Percentiles rank a stretch among this genome's conserved stretches.
Conservation (phyloP, 257 asterid genomes). For the Leptodermis oblonga region DNA sequence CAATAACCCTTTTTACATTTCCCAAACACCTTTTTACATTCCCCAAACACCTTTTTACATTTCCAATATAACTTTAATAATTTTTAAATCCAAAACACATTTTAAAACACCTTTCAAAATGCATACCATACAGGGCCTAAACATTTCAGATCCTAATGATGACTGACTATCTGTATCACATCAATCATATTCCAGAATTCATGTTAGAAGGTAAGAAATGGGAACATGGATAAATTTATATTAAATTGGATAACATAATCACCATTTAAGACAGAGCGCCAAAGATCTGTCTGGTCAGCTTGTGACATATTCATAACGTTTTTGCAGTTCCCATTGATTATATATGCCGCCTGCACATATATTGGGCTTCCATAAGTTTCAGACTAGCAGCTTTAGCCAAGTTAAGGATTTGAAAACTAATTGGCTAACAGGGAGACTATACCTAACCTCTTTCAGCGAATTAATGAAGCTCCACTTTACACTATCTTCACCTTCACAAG, state of each 20-base stretch:
- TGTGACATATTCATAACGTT: conserved; percentile 95
- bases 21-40: too few relatives aligned
- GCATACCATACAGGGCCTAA: too few relatives aligned
- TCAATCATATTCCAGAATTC: neutral
- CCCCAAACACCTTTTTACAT: too few relatives aligned
- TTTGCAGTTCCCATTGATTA: conserved; percentile 92
- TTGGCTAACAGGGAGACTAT: conserved; percentile 10
- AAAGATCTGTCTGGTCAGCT: conserved; percentile 83
- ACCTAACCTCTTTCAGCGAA: conserved; percentile 93
- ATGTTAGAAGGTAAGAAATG: neutral
- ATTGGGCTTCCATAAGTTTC: neutral
- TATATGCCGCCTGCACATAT: conserved; percentile 80
- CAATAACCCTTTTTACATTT: too few relatives aligned
- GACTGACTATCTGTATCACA: neutral
- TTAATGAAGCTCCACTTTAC: conserved; percentile 92
- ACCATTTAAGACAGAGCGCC: conserved; percentile 87
- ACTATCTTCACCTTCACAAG: conserved; percentile 95
- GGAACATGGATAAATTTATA: neutral
- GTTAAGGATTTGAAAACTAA: neutral
- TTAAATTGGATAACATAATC: conserved; percentile 14
- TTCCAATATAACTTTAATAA: too few relatives aligned
- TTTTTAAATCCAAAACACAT: too few relatives aligned
- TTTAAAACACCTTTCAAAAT: too few relatives aligned
- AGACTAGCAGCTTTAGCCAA: neutral
- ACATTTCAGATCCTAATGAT: neutral